These are phyloP conservation scores for Nemania serpens DNA, from an alignment of 2,329 filamentous ascomycete species.

Conservation along the genomic window DNA sequence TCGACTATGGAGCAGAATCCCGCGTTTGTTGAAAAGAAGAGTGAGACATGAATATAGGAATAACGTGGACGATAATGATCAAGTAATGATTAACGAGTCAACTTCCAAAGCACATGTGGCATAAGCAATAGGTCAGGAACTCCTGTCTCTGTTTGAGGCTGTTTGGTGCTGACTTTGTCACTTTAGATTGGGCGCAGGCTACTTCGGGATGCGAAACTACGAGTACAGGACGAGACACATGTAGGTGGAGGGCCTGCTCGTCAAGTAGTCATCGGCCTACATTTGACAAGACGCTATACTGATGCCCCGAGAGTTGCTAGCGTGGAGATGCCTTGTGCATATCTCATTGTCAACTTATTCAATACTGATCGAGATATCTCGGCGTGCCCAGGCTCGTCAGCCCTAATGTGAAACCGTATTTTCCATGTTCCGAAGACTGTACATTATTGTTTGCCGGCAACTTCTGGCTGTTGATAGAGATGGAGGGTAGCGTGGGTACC, in stretches of 20 bases:
- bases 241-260: neutral
- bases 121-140: constrained; percentile 6
- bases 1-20: constrained; percentile 88
- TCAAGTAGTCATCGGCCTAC: neutral
- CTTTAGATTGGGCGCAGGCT: neutral
- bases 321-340: neutral
- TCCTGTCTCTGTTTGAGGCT: neutral
- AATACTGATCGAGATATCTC: too few relatives aligned
- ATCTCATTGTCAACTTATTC: neutral
- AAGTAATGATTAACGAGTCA: constrained; percentile 6
- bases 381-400: too few relatives aligned
- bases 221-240: neutral
- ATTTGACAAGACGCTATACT: neutral
- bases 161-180: neutral
- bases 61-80: neutral
- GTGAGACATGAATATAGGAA: constrained; percentile 28
- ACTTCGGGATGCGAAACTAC: neutral
- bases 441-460: too few relatives aligned
- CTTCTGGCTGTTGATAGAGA: too few relatives aligned
- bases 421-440: too few relatives aligned
- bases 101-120: neutral
- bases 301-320: neutral
- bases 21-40: constrained; percentile 61
- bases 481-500: too few relatives aligned
- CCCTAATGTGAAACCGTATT: too few relatives aligned